phyloP scores from a whole-genome alignment of 1,284 basidiomycete species.

The Cryptococcus sp. region DNA sequence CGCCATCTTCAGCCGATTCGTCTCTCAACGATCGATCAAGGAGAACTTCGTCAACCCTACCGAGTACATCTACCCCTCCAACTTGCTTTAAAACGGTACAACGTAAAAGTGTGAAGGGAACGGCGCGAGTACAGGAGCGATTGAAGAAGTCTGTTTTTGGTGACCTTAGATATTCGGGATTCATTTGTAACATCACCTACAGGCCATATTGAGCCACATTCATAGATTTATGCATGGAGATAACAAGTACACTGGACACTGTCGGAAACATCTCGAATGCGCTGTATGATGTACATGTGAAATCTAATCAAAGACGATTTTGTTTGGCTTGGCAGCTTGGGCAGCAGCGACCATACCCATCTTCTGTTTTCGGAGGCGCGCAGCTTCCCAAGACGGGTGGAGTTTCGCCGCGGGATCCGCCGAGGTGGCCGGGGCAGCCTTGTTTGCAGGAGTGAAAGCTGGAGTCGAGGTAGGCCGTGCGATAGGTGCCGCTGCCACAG shows the following conservation, averaged over 20 bases:
- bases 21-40: slow-evolving; percentile 91
- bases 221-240: too few relatives aligned
- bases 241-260: too few relatives aligned
- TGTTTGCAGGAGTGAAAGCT: slow-evolving; percentile 4
- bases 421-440: slow-evolving; percentile 3
- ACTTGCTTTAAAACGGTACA: slow-evolving; percentile 62
- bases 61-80: slow-evolving; percentile 80
- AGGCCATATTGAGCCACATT: not conserved
- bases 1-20: slow-evolving; percentile 84
- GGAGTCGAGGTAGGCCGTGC: slow-evolving; percentile 1
- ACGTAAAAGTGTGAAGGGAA: not conserved
- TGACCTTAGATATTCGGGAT: not conserved
- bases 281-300: not conserved
- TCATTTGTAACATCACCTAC: too few relatives aligned
- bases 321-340: slow-evolving; percentile 54
- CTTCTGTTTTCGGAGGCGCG: slow-evolving; percentile 70
- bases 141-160: not conserved
- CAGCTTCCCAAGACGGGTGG: slow-evolving; percentile 94
- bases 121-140: not conserved
- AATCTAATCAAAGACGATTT: slow-evolving; percentile 58
- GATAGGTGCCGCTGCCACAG: slow-evolving; percentile 7
- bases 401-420: slow-evolving; percentile 52
- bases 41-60: slow-evolving; percentile 85
- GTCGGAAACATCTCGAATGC: not conserved
- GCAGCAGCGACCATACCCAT: slow-evolving; percentile 41